These are phyloP conservation scores for Aspergillus ruber DNA, from an alignment of 2,329 filamentous ascomycete species.

Conservation along the genomic window DNA sequence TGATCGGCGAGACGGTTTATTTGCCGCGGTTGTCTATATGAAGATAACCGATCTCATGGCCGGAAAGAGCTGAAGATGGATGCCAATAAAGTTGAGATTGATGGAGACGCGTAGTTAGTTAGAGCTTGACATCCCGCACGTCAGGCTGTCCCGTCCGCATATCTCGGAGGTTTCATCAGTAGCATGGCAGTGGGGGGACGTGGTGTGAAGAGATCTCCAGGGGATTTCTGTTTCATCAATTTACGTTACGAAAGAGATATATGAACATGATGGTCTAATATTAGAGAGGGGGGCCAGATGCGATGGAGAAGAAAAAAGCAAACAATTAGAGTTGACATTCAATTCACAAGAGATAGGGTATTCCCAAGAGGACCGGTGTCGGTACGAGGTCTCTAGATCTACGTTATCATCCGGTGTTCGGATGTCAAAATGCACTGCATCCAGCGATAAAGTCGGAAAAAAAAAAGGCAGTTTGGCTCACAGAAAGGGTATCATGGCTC, in stretches of 20 bases:
- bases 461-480: not conserved
- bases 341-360: not conserved
- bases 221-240: not conserved
- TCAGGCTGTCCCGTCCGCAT: not conserved
- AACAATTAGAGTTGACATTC: not conserved
- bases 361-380: not conserved
- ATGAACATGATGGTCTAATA: not conserved
- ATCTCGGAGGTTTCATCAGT: not conserved
- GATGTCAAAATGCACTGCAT: not conserved
- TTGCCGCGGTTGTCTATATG: not conserved
- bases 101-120: not conserved
- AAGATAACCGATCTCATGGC: too few species aligned
- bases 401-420: not conserved
- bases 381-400: not conserved
- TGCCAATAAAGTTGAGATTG: not conserved
- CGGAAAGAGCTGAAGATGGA: not conserved
- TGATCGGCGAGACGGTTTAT: not conserved
- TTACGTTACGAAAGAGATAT: not conserved
- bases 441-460: not conserved
- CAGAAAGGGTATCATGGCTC: not conserved
- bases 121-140: not conserved
- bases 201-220: not conserved
- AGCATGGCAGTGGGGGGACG: not conserved
- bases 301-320: not conserved
- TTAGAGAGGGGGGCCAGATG: not conserved